A percentile compares a stretch with the other conserved stretches of the same genome.
Conservation (phyloP, 208 protist genomes). For the Ichthyophonus hoferi region DNA sequence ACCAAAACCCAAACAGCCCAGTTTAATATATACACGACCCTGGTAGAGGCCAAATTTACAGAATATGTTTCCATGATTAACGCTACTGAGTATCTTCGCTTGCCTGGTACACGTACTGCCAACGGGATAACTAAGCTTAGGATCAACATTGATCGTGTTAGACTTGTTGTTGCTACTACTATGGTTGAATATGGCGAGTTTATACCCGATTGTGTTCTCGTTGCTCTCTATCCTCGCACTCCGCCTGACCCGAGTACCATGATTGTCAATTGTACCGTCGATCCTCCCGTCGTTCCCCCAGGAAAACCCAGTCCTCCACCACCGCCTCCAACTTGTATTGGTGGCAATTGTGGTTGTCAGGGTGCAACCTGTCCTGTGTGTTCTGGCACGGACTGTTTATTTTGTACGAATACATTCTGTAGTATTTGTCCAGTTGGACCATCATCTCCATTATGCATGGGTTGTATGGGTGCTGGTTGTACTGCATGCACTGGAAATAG, state of each 20-base stretch:
- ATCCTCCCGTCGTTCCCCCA: not conserved
- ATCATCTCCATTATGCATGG: not conserved
- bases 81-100: not conserved
- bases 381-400: not conserved
- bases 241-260: not conserved
- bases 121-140: not conserved
- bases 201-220: not conserved
- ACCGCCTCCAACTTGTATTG: too few relatives aligned
- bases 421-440: too few relatives aligned
- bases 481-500: not conserved
- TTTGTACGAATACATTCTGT: not conserved
- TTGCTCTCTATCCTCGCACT: not conserved
- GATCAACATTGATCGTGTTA: not conserved
- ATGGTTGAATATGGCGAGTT: not conserved
- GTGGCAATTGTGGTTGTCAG: not conserved
- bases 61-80: not conserved
- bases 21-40: not conserved
- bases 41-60: not conserved
- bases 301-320: not conserved
- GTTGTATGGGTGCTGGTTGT: not conserved
- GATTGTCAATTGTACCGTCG: not conserved
- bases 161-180: not conserved
- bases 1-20: not conserved
- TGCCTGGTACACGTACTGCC: not conserved
- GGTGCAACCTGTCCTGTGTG: not conserved